Conservation (phyloP, 192 early-diverging fungal genomes). For the Entomortierella beljakovae region DNA sequence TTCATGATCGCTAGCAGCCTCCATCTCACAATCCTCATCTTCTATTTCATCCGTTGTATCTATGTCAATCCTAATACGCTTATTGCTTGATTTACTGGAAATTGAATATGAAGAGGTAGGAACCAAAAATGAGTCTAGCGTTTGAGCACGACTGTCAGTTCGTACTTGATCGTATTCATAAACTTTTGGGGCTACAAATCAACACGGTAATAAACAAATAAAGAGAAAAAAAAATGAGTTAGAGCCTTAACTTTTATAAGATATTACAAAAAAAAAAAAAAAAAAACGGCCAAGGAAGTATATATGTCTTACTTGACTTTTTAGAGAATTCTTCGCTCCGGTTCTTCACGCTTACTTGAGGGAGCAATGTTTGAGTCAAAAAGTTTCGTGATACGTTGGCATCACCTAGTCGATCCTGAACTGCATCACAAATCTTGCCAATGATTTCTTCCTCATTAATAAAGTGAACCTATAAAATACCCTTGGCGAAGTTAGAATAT, state of each 20-base stretch:
- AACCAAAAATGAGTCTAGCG: conserved; percentile 76
- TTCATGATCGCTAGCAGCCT: not conserved
- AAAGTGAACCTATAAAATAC: conserved; percentile 79
- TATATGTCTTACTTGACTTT: conserved; percentile 19
- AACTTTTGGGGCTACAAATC: conserved; percentile 47
- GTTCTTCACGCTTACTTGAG: conserved; percentile 23
- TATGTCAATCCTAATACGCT: conserved; percentile 21
- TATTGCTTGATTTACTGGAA: conserved; percentile 8
- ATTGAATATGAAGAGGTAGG: conserved; percentile 19
- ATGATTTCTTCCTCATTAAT: conserved; percentile 91
- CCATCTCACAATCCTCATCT: conserved; percentile 29
- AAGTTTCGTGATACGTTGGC: conserved; percentile 82
- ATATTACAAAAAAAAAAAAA: no score
- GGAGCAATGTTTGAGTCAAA: conserved; percentile 68
- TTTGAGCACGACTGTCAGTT: conserved; percentile 84
- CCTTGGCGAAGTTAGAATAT: not conserved
- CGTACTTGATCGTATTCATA: conserved; percentile 85
- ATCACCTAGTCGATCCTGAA: conserved; percentile 75
- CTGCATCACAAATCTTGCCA: conserved; percentile 70
- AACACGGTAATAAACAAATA: no score
- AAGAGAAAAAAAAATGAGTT: no score
- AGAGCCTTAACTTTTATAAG: no score
- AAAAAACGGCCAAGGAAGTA: no score
- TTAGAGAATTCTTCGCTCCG: conserved; percentile 17
- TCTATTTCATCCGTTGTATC: conserved; percentile 7